These are phyloP conservation scores for Aristolochia fimbriata DNA, from an alignment of 164 flowering plant genomes.

Conservation along the genomic window DNA sequence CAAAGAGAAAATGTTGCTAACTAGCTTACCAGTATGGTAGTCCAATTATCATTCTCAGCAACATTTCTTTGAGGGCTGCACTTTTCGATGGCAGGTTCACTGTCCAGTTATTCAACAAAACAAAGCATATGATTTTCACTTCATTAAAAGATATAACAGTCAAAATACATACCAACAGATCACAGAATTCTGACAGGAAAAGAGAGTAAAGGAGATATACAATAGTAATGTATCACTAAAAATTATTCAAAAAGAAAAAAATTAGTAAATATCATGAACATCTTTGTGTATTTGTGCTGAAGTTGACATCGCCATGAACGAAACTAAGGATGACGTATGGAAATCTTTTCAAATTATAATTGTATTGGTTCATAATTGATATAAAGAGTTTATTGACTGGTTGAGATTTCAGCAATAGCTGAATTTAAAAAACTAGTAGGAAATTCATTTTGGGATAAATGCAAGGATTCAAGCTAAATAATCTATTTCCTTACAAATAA, in stretches of 20 bases:
- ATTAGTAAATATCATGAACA: not conserved
- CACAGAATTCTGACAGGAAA: too few relatives aligned
- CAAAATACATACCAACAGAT: not conserved
- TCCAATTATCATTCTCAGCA: constrained; percentile 46
- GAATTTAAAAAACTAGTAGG: too few relatives aligned
- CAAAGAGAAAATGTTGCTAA: not conserved
- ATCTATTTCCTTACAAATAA: too few relatives aligned
- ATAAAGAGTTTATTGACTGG: not conserved
- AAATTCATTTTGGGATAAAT: too few relatives aligned
- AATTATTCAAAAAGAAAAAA: too few relatives aligned
- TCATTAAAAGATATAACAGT: not conserved
- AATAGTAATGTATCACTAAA: not conserved
- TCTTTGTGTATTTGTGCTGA: too few relatives aligned
- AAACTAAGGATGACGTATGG: not conserved
- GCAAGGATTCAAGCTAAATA: too few relatives aligned
- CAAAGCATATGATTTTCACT: not conserved
- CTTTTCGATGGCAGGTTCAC: constrained; percentile 60
- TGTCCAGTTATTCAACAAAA: constrained; percentile 17
- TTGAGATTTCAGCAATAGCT: too few relatives aligned
- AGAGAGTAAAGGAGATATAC: not conserved
- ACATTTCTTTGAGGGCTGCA: constrained; percentile 36
- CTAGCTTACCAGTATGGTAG: constrained; percentile 54
- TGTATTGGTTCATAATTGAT: not conserved
- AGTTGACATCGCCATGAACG: too few relatives aligned
- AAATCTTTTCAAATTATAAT: not conserved